phyloP scores from a whole-genome alignment of 2,329 filamentous ascomycete genomes.

The Sporothrix variecibatus region DNA sequence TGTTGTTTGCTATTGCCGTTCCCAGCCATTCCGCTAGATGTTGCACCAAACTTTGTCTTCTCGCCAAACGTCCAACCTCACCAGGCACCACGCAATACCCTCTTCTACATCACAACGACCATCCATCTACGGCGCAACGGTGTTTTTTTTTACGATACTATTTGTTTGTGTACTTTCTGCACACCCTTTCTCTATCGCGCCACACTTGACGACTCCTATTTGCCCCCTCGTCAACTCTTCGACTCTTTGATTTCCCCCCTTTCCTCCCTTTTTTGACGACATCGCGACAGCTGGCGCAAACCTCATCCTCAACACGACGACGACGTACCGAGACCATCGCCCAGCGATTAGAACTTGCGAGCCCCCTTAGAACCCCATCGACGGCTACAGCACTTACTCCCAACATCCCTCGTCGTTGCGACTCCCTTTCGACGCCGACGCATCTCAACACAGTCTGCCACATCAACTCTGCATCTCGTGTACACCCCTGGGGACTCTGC shows the following conservation, averaged over 20 bases:
- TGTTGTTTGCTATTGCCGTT: not conserved
- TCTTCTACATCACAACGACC: not conserved
- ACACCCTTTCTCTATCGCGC: not conserved
- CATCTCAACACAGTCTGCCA: not conserved
- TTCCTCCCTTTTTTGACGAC: slow-evolving; percentile 15
- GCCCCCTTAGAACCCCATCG: not conserved
- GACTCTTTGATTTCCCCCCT: not conserved
- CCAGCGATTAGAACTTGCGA: not conserved
- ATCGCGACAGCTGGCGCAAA: not conserved
- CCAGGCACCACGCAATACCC: not conserved
- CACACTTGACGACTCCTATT: not conserved
- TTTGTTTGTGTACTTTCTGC: not conserved
- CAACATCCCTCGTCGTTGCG: not conserved
- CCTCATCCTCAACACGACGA: not conserved
- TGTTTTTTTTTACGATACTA: not conserved
- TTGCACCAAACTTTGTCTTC: not conserved
- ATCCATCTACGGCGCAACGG: not conserved
- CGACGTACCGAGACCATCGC: not conserved
- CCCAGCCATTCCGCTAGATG: slow-evolving; percentile 5
- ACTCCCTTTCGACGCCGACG: not conserved
- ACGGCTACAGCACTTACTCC: not conserved
- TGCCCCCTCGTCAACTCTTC: not conserved
- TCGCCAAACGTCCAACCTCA: not conserved
- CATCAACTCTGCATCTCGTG: not conserved
- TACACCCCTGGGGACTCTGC: not conserved